Base-by-base conservation (phyloP, 2,329 filamentous ascomycete species). In the Ophiocordyceps polyrhachis-furcata region DNA sequence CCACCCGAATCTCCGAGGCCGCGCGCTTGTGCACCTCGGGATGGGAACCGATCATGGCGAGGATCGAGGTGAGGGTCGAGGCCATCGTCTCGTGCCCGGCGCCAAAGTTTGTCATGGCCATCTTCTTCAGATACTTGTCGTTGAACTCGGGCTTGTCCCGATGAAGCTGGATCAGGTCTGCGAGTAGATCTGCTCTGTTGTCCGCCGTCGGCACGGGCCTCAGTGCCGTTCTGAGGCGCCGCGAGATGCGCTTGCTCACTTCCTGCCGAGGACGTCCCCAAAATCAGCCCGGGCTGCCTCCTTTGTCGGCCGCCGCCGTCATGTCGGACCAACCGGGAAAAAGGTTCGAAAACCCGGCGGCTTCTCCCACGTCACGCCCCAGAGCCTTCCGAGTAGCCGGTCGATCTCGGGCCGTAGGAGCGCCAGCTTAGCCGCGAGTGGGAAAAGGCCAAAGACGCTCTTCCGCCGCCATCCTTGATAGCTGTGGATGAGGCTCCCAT, bases 71-170 rank as follows among this genome's bases (percentile, higher is more conserved):
- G 7, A 74, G 52, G 0, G 70, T 70, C 1, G 70, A 70, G 12
- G 68, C 68, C 58, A 72, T 62, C 0, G 70, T 74, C 50, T 74
- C 70, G 47, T 74, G 70, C 0, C 70, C 70, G 1, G 70, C 70
- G 12, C 70, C 70, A 49, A 74, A 73, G 49, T 74, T 74, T 2
- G 70, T 73, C 2, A 71, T 59, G 2, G 67, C 68, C 60, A 73
- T 68, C 25, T 70, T 67, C 3, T 65, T 64, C 11, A 74, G 60
- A 44, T 73, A 73, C 0, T 51, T 55, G 23, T 68, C 63, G 0
- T 53, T 66, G 47, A 74, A 73, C 6, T 63, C 63, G 1, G 68
- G 63, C 19, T 62, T 66, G 5, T 62, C 56, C 14, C 57, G 55
- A 51, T 72, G 66, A 0, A 73, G 56, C 21, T 60, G 56, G 14